These are phyloP conservation scores for Narthecium ossifragum DNA, from an alignment of 106 monocot genomes.

Conservation along the genomic window DNA sequence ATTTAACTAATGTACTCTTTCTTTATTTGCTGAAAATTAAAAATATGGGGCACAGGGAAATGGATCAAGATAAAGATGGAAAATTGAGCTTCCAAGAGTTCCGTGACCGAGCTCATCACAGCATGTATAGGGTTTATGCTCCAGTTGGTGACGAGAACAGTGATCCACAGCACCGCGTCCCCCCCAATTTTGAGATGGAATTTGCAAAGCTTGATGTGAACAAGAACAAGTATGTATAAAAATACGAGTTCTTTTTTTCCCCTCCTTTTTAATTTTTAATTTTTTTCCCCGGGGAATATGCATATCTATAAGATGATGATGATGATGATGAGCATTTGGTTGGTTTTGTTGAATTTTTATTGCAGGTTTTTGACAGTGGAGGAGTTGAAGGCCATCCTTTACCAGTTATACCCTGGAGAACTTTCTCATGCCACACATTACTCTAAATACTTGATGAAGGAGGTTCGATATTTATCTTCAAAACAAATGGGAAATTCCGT, in stretches of 20 bases:
- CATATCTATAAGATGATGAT: background rate
- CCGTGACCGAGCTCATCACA: background rate
- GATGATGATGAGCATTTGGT: background rate
- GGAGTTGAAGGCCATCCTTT: conserved; percentile 25
- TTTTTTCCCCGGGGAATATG: too few relatives aligned
- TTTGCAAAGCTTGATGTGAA: conserved; percentile 34
- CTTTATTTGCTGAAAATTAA: background rate
- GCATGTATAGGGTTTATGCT: background rate
- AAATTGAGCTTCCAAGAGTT: conserved; percentile 33
- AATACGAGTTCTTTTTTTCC: background rate
- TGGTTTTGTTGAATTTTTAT: background rate
- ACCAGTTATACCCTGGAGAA: conserved; percentile 26
- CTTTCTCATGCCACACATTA: conserved; percentile 18
- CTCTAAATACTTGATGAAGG: conserved; percentile 27
- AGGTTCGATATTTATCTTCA: conserved; percentile 7
- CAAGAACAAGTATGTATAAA: conserved; percentile 17
- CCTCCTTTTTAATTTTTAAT: background rate
- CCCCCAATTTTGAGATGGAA: conserved; percentile 5
- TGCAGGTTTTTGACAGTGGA: conserved; percentile 31
- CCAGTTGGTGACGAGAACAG: background rate
- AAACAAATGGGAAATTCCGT: too few relatives aligned
- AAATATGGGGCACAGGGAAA: conserved; percentile 9
- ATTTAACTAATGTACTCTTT: background rate
- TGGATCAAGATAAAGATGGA: conserved; percentile 29
- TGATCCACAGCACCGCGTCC: background rate